These are phyloP conservation scores for Solanum etuberosum DNA, from an alignment of 257 asterid species.

Conservation along the genomic window DNA sequence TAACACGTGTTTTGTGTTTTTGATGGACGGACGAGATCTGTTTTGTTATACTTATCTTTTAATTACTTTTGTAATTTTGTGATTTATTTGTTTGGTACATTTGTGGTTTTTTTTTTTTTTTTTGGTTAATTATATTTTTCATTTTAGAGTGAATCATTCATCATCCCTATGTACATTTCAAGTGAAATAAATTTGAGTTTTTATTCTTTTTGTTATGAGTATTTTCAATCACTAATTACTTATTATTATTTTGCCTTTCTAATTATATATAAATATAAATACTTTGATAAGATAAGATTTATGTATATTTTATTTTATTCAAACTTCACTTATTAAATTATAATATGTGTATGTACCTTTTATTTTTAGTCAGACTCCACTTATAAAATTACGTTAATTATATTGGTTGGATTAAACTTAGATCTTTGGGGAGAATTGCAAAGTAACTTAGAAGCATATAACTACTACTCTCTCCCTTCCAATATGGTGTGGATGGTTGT, in stretches of 20 bases:
- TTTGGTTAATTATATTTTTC: neutral
- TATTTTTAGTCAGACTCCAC: too few species aligned
- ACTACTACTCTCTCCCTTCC: too few species aligned
- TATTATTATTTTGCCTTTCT: neutral
- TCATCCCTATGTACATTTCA: neutral
- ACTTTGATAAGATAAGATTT: too few species aligned
- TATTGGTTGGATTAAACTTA: too few species aligned
- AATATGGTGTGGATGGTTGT: too few species aligned
- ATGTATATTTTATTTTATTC: too few species aligned
- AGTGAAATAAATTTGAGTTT: neutral
- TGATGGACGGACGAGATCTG: constrained; percentile 30
- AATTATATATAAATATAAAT: too few species aligned
- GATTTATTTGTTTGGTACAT: neutral
- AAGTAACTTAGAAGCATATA: too few species aligned
- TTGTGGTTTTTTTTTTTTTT: neutral
- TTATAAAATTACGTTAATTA: too few species aligned
- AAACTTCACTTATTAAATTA: too few species aligned
- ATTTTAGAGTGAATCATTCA: neutral
- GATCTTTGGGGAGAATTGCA: too few species aligned
- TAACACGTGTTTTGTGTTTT: constrained; percentile 23
- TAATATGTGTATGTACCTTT: too few species aligned
- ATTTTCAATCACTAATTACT: neutral
- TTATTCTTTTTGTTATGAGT: neutral
- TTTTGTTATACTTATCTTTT: constrained; percentile 1
- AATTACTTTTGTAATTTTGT: constrained; percentile 3